Base-by-base conservation (phyloP, 2,329 filamentous ascomycete species). In the Pezicula rhizophila region DNA sequence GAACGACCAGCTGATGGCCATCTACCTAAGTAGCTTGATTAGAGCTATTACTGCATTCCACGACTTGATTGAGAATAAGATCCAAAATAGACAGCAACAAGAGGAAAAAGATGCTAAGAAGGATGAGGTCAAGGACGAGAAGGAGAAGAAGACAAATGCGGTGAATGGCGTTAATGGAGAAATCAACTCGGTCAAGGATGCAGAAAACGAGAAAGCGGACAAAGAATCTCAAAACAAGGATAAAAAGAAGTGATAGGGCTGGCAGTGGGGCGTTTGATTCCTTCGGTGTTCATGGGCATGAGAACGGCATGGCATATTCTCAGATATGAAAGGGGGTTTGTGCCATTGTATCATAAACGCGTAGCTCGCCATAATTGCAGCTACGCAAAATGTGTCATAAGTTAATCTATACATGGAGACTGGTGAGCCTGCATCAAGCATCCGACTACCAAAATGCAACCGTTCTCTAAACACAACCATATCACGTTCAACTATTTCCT, bases 1-100 rank as follows among this genome's bases (percentile, higher is more conserved):
- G 51, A 99, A 99, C 65, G 93, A 99, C 68, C 93, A 99, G 74
- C 80, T 99, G 57, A 96, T 99, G 88, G 84, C 91, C 46, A 97
- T 99, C 68, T 99, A 99, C 70, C 78, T 99, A 47, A 95, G 89
- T 72, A 95, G 89, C 73, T 74, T 97, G 74, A 97, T 99, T 70
- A 82, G 93, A 53, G 93, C 93, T 49, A 99, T 99, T 65, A 97
- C 93, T 11, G 93, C 93, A 7, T 99, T 97, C 84, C 93, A 99
- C 69, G 93, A 99, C 67, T 74, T 99, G 59, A 99, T 99, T 58
- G 93, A 99, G 76, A 99, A 99, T 77, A 99, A 99, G 80, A 96
- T 97, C 59, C 92, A 97, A 75, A 99, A 99, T 73, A 82, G 92
- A 68, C 91, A 97, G 71, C 89, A 95, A 68, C 87, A 95, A 64